These are phyloP conservation scores for Dioszegia aurantiaca DNA, from an alignment of 768 basidiomycete species.

Conservation along the genomic window DNA sequence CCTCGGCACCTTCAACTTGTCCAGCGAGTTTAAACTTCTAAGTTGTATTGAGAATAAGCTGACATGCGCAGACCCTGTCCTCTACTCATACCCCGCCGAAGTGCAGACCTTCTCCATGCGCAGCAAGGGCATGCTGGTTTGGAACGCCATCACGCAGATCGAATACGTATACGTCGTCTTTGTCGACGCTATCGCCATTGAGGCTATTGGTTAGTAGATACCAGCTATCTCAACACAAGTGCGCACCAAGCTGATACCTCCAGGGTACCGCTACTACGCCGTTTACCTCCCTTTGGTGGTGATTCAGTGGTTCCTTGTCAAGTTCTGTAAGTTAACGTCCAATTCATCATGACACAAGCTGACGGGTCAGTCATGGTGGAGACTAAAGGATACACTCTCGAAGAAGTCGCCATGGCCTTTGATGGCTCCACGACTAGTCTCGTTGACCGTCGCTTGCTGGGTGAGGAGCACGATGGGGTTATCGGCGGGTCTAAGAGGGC, in stretches of 20 bases:
- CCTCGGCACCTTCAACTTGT: constrained; percentile 51
- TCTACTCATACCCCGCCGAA: constrained; percentile 47
- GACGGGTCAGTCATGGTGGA: constrained; percentile 42
- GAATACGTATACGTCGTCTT: constrained; percentile 72
- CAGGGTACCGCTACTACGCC: constrained; percentile 49
- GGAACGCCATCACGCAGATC: constrained; percentile 58
- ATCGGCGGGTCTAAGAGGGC: not conserved
- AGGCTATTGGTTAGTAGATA: constrained; percentile 31
- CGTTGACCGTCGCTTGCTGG: not conserved
- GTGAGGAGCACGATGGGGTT: not conserved
- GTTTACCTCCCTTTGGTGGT: constrained; percentile 53
- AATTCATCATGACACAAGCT: too few relatives aligned
- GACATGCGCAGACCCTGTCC: constrained; percentile 13
- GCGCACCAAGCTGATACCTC: not conserved
- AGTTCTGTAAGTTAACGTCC: constrained; percentile 41
- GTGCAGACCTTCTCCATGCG: constrained; percentile 53
- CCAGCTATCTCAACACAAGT: not conserved
- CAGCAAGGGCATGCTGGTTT: constrained; percentile 52
- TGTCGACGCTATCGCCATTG: constrained; percentile 59
- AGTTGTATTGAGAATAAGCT: too few relatives aligned
- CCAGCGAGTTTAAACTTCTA: constrained; percentile 31
- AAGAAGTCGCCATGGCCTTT: constrained; percentile 46
- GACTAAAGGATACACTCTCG: constrained; percentile 47
- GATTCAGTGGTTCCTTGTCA: constrained; percentile 50
- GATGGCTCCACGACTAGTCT: constrained; percentile 5